Evolutionary conservation across 768 basidiomycete genomes (phyloP).

Genomic region (Termitomyces heimii): DNA sequence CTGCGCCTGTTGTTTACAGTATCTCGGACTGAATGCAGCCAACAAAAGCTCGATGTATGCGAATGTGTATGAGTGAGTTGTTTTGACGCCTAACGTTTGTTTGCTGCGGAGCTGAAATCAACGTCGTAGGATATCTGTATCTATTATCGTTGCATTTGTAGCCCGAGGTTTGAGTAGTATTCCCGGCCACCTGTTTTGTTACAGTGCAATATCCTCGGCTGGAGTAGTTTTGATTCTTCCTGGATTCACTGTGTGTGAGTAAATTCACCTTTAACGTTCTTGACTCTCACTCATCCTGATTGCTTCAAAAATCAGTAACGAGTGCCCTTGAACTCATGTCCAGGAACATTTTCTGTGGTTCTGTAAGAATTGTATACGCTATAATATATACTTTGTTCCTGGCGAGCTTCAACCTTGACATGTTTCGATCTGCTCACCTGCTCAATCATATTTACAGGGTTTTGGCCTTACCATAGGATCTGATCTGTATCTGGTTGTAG

Average conservation of each 20-base stretch:
- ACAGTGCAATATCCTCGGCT: conserved; percentile 83
- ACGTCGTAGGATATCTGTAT: conserved; percentile 66
- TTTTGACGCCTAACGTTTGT: not conserved
- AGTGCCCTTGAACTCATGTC: conserved; percentile 79
- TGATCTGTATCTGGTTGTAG: conserved; percentile 71
- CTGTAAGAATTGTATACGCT: conserved; percentile 79
- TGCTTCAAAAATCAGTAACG: conserved; percentile 42
- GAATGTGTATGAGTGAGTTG: conserved; percentile 89
- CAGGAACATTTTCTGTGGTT: conserved; percentile 74
- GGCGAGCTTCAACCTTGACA: conserved; percentile 27
- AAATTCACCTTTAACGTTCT: not conserved
- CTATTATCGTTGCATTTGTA: conserved; percentile 79
- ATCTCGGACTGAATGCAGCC: conserved; percentile 76
- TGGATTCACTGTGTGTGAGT: conserved; percentile 76
- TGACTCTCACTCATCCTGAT: not conserved
- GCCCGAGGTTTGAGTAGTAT: conserved; percentile 77
- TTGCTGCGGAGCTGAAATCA: not conserved
- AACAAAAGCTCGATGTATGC: conserved; percentile 86
- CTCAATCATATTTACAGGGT: conserved; percentile 37
- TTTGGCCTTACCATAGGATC: conserved; percentile 83
- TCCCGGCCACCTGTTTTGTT: conserved; percentile 75
- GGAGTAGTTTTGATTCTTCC: conserved; percentile 90
- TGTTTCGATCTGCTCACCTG: not conserved
- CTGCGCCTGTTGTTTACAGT: conserved; percentile 67
- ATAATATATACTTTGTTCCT: conserved; percentile 83